Evolutionary conservation across 1,139 yeast genomes (phyloP).

Genomic region (Sugiyamaella grinbergsii): DNA sequence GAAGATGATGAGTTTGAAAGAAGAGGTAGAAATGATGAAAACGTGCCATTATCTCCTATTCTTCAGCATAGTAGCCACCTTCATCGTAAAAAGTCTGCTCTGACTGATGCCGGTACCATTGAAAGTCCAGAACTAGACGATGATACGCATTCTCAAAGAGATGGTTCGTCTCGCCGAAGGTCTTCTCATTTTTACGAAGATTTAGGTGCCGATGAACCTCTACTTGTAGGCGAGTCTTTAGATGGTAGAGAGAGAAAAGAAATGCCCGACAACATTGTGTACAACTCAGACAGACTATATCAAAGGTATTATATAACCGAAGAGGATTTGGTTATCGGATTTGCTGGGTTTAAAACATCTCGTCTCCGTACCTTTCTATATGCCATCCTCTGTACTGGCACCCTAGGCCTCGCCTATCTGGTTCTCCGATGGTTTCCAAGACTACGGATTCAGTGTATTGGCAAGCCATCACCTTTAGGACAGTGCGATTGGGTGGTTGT

Average conservation of each 20-base stretch:
- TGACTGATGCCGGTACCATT: not conserved
- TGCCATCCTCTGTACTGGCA: constrained; percentile 55
- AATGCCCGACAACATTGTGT: constrained; percentile 12
- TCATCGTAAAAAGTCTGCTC: constrained; percentile 13
- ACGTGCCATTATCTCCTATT: constrained; percentile 22
- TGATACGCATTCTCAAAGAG: constrained; percentile 17
- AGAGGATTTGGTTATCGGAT: constrained; percentile 90
- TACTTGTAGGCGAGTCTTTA: constrained; percentile 20
- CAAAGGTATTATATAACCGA: constrained; percentile 93
- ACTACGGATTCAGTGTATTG: constrained; percentile 67
- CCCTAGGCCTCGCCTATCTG: constrained; percentile 74
- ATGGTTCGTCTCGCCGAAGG: constrained; percentile 24
- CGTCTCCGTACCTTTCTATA: constrained; percentile 52
- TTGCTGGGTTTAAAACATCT: constrained; percentile 80
- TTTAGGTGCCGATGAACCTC: constrained; percentile 24
- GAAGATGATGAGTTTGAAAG: constrained; percentile 27
- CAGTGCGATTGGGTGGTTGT: constrained; percentile 90
- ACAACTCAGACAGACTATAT: constrained; percentile 27
- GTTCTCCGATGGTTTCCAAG: constrained; percentile 84
- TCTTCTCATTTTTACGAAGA: constrained; percentile 28
- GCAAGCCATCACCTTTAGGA: constrained; percentile 68
- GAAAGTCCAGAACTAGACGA: not conserved
- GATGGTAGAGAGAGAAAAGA: constrained; percentile 17
- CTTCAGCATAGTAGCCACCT: constrained; percentile 13
- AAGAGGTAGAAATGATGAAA: constrained; percentile 11